Evolutionary conservation across 345 rosid species (phyloP).

Genomic region (Microcos paniculata): DNA sequence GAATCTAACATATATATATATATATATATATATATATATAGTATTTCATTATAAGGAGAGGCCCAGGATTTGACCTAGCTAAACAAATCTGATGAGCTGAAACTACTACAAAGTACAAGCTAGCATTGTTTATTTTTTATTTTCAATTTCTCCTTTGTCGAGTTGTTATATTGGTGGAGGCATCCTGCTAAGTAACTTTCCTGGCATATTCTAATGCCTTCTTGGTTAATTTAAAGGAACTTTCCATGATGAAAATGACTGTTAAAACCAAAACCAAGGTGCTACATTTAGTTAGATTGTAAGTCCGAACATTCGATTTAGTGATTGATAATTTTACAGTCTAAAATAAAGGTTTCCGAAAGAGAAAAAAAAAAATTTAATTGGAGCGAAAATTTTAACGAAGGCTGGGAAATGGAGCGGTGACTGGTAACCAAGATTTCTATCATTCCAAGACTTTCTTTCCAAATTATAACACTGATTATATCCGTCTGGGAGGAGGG

Average conservation of each 20-base stretch:
- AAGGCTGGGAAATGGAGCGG: too few relatives aligned
- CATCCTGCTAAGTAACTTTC: neutral
- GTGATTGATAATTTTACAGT: too few relatives aligned
- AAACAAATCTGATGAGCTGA: neutral
- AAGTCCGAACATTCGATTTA: too few relatives aligned
- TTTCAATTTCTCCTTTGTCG: neutral
- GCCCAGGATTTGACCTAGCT: constrained; percentile 2
- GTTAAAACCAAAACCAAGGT: too few relatives aligned
- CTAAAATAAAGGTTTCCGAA: too few relatives aligned
- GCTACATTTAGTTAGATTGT: too few relatives aligned
- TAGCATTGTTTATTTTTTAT: neutral
- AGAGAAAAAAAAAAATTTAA: too few relatives aligned
- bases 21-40: too few relatives aligned
- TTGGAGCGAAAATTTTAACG: too few relatives aligned
- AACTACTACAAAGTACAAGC: neutral
- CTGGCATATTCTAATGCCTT: constrained; percentile 5
- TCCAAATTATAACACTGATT: neutral
- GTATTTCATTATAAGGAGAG: neutral
- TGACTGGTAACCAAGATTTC: neutral
- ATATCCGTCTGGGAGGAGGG: neutral
- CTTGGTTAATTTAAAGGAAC: neutral
- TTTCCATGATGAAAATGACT: neutral
- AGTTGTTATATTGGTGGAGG: neutral
- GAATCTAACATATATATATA: neutral
- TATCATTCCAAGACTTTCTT: neutral